Percentiles rank a stretch among this genome's conserved stretches.
Conservation (phyloP, 2,329 filamentous ascomycete genomes). For the Penicillium sp. region DNA sequence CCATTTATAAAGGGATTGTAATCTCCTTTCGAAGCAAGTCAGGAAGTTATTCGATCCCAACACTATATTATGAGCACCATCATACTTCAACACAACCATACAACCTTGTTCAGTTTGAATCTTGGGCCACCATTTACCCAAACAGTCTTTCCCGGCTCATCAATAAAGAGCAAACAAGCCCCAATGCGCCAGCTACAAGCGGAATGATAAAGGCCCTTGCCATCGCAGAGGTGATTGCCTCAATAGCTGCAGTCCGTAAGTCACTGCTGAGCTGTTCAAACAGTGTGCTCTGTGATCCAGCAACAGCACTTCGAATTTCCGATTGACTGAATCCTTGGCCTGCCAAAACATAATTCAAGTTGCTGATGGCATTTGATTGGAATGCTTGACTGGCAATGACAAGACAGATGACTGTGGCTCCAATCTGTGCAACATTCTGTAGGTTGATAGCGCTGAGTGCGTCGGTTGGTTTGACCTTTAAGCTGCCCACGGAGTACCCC, state of each 20-base stretch:
- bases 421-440: slow-evolving; percentile 11
- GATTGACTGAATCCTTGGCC: slow-evolving; percentile 26
- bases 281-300: slow-evolving; percentile 35
- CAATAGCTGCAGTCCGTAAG: slow-evolving; percentile 28
- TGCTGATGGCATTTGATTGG: slow-evolving; percentile 17
- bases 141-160: not conserved
- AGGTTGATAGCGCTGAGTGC: not conserved
- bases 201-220: slow-evolving; percentile 33
- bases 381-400: slow-evolving; percentile 16
- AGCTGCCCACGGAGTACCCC: not conserved
- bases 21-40: not conserved
- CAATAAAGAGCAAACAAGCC: not conserved
- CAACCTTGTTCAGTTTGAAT: not conserved
- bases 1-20: too few relatives aligned
- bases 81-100: not conserved
- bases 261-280: slow-evolving; percentile 30
- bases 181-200: slow-evolving; percentile 15
- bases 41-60: not conserved
- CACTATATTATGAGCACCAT: not conserved
- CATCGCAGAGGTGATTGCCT: slow-evolving; percentile 28
- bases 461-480: not conserved
- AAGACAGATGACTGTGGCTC: slow-evolving; percentile 7
- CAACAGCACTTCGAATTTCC: slow-evolving; percentile 35
- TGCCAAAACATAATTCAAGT: slow-evolving; percentile 29
- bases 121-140: not conserved